A percentile compares a stretch with the other conserved stretches of the same genome.
These are phyloP conservation scores for Eucalyptus camaldulensis DNA, from an alignment of 345 rosid genomes.

Conservation along the genomic window DNA sequence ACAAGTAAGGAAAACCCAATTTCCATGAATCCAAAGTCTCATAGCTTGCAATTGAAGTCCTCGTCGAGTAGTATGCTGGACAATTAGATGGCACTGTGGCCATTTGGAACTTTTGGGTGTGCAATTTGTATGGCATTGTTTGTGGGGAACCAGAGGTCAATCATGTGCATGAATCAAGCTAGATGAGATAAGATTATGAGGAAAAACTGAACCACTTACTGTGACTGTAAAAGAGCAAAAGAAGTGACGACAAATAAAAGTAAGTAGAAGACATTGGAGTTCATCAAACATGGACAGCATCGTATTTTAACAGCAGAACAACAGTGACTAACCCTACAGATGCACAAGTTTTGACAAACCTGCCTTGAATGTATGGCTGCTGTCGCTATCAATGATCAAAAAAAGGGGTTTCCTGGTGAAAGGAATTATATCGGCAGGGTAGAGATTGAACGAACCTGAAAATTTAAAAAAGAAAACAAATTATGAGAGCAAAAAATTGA, in stretches of 20 bases:
- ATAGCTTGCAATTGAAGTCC: not conserved
- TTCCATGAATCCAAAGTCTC: not conserved
- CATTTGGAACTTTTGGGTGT: not conserved
- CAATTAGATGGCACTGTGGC: not conserved
- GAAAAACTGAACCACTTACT: not conserved
- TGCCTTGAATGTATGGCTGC: constrained; percentile 99
- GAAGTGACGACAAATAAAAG: not conserved
- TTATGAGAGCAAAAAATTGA: not conserved
- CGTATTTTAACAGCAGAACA: not conserved
- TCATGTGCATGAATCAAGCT: not conserved
- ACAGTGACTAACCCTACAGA: not conserved
- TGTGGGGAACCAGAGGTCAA: not conserved
- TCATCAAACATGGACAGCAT: not conserved
- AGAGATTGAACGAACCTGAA: constrained; percentile 66
- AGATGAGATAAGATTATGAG: not conserved
- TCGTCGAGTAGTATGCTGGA: not conserved
- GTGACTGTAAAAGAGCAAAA: not conserved
- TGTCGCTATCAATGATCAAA: constrained; percentile 91
- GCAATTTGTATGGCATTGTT: not conserved
- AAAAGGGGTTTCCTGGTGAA: constrained; percentile 89
- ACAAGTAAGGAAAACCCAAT: not conserved
- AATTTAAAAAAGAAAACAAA: not conserved
- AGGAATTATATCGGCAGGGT: constrained; percentile 93
- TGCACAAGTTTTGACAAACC: constrained; percentile 87
- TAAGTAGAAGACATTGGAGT: not conserved